Base-by-base conservation (phyloP, 2,329 filamentous ascomycete species). In the Plenodomus biglobosus region DNA sequence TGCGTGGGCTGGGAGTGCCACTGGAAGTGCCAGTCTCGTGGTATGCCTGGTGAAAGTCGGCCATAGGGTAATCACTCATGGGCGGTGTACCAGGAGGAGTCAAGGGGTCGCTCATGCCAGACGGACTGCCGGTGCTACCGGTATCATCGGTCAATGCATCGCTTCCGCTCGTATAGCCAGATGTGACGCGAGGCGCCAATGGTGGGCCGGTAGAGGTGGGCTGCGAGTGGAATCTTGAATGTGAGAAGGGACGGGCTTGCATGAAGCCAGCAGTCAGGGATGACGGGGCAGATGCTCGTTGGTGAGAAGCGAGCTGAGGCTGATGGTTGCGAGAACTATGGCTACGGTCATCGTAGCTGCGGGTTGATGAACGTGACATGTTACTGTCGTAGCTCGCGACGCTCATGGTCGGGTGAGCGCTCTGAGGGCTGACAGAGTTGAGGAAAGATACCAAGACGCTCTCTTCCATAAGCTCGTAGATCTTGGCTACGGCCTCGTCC, bases 401-500 rank as follows among this genome's bases (percentile, higher is more conserved):
- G 61, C 72, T 57, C 38, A 69, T 66, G 38, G 76, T 56, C 1
- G 61, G 61, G 43, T 65, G 64, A n/a, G 80, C 75, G 24, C 76
- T 74, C 38, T 78, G 75, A 1, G 77, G 74, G 50, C 77, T 78
- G 40, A 79, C 75, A 53, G 78, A 82, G 72, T 96, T 92, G 44
- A 97, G 80, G 68, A 97, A 99, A 0, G 92, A 92, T 0, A 96
- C 85, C 42, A 97, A 79, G 0, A 97, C 89, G 3, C 92, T 96
- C 69, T 97, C 94, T 63, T 96, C 95, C 92, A 99, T 97, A 46
- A 99, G 78, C 61, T 97, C 94, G 70, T 92, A 92, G 35, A 96
- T 89, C 52, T 96, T 95, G 53, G 83, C 82, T 19, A 95, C 88
- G 17, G 94, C 91, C 42, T 88, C 82, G 51, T 95, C 87, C 15